Evolutionary conservation across 108 stramenopile species (phyloP).

Genomic region (Bacterosira constricta): DNA sequence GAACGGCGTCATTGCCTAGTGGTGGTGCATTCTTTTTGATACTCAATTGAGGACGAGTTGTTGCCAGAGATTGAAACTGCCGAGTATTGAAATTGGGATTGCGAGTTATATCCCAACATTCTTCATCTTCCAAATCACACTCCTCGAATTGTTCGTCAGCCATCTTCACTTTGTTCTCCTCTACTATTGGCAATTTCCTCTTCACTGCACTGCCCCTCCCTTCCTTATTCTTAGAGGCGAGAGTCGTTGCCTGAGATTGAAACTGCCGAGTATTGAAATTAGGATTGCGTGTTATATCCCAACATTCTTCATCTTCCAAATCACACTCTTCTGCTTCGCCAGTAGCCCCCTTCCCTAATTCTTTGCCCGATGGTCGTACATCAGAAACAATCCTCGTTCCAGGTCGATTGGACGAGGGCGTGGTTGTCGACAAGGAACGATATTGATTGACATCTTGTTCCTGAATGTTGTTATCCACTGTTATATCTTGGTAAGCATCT

Average conservation of each 20-base stretch:
- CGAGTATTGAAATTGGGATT: slow-evolving; percentile 6
- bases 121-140: neutral
- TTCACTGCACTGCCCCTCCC: no score
- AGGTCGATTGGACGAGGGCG: neutral
- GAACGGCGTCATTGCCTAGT: no score
- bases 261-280: neutral
- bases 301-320: slow-evolving; percentile 1
- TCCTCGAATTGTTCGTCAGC: no score
- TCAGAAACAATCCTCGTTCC: neutral
- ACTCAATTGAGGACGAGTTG: neutral
- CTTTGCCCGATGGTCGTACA: no score
- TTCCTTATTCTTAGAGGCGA: no score
- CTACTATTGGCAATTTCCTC: no score
- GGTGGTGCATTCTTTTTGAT: no score
- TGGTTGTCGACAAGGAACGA: neutral
- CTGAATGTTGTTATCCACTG: neutral
- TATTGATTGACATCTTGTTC: neutral
- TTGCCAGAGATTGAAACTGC: neutral
- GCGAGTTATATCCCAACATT: slow-evolving; percentile 12
- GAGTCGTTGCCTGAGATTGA: neutral
- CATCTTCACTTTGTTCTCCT: no score
- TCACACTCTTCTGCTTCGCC: neutral
- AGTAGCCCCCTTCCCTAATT: neutral
- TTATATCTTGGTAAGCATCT: neutral
- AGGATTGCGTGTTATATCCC: slow-evolving; percentile 11